These are phyloP conservation scores for Biscogniauxia marginata DNA, from an alignment of 2,329 filamentous ascomycete genomes.

Conservation along the genomic window DNA sequence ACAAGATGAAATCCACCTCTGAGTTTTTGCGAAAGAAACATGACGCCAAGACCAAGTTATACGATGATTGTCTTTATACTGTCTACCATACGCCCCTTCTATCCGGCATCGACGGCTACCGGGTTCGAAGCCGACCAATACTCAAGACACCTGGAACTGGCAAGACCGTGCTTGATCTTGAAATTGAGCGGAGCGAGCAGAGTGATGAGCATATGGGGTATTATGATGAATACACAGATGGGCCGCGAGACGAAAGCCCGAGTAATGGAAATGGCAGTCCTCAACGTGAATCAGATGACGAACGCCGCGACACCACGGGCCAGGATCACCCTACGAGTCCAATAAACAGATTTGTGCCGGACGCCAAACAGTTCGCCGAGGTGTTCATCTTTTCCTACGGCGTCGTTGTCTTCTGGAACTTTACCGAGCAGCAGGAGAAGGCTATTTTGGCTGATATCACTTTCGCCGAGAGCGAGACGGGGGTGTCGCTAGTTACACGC, in stretches of 20 bases:
- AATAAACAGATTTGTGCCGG: slow-evolving; percentile 61
- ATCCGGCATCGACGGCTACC: slow-evolving; percentile 81
- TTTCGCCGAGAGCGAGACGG: slow-evolving; percentile 71
- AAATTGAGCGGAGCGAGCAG: slow-evolving; percentile 91
- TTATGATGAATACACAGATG: slow-evolving; percentile 71
- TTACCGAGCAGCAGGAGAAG: slow-evolving; percentile 93
- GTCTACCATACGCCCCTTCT: slow-evolving; percentile 92
- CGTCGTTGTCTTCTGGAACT: slow-evolving; percentile 98
- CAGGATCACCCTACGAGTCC: slow-evolving; percentile 43
- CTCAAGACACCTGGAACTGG: slow-evolving; percentile 86
- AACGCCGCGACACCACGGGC: slow-evolving; percentile 24
- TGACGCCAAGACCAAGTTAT: slow-evolving; percentile 89
- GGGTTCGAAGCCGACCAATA: slow-evolving; percentile 85
- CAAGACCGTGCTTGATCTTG: slow-evolving; percentile 87
- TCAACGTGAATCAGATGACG: slow-evolving; percentile 16
- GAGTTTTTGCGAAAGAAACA: slow-evolving; percentile 86
- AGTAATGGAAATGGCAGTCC: slow-evolving; percentile 23
- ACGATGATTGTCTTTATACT: slow-evolving; percentile 95
- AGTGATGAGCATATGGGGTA: slow-evolving; percentile 90
- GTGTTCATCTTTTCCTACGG: slow-evolving; percentile 98
- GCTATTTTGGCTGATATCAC: slow-evolving; percentile 93
- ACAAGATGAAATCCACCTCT: slow-evolving; percentile 84
- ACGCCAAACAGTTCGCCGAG: slow-evolving; percentile 81
- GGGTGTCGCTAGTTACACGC: slow-evolving; percentile 68
- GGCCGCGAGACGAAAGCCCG: slow-evolving; percentile 35